phyloP scores from a whole-genome alignment of 495 filamentous ascomycete species.

The Tuber magnatum region DNA sequence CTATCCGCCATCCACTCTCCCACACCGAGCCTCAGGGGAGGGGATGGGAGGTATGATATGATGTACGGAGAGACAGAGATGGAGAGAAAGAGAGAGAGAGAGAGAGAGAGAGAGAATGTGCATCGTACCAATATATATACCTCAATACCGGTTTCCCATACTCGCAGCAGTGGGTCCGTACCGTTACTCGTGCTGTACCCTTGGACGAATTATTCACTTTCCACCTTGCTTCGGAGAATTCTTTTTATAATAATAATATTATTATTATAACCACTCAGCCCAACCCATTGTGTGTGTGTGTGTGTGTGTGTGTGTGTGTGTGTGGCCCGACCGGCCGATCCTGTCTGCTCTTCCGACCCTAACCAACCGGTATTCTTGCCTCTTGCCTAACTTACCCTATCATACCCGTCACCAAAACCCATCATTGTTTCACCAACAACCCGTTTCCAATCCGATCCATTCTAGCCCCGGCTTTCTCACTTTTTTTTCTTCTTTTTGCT shows the following conservation, averaged over 20 bases:
- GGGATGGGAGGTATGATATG: no score
- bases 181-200: no score
- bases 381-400: neutral
- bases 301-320: neutral
- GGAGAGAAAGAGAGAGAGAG: no score
- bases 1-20: neutral
- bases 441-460: slow-evolving; percentile 6
- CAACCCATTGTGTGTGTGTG: neutral
- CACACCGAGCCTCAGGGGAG: neutral
- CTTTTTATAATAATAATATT: neutral
- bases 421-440: slow-evolving; percentile 9
- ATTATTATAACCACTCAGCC: neutral
- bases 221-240: neutral
- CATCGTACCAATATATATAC: neutral
- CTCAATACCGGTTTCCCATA: neutral
- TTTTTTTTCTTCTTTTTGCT: neutral
- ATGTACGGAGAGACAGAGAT: no score
- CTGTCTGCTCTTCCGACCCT: neutral
- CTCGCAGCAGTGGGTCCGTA: no score
- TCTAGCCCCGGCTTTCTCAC: neutral
- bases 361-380: neutral
- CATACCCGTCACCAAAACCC: neutral
- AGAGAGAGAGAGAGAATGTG: neutral
- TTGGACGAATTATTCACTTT: no score
- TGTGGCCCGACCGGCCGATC: neutral